A percentile compares a stretch with the other conserved stretches of the same genome.
phyloP scores from a whole-genome alignment of 1,284 basidiomycete species.

The Vanrija sp. region DNA sequence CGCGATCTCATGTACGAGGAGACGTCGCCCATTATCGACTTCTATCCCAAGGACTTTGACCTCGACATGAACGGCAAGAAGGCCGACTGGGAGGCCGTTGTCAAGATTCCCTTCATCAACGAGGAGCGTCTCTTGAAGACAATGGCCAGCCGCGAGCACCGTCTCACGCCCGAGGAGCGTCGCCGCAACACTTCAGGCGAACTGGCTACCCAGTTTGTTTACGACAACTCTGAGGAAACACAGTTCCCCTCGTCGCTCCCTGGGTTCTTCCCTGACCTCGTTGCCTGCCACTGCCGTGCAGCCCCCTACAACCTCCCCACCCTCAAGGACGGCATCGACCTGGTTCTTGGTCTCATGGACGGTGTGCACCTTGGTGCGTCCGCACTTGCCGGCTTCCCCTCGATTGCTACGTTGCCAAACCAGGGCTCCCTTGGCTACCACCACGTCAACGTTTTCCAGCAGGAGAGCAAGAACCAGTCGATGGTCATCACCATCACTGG shows the following conservation, averaged over 20 bases:
- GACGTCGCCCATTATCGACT: slow-evolving; percentile 85
- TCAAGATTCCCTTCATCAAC: slow-evolving; percentile 98
- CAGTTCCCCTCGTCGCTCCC: slow-evolving; percentile 85
- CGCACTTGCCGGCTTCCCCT: slow-evolving; percentile 93
- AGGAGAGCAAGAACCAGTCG: slow-evolving; percentile 83
- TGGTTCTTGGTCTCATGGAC: slow-evolving; percentile 80
- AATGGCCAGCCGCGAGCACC: slow-evolving; percentile 78
- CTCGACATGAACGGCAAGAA: slow-evolving; percentile 97
- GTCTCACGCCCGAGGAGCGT: slow-evolving; percentile 72
- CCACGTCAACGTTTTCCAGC: slow-evolving; percentile 88
- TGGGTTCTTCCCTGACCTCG: slow-evolving; percentile 89
- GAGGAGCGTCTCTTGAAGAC: slow-evolving; percentile 72
- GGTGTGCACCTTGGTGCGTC: slow-evolving; percentile 82
- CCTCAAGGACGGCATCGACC: slow-evolving; percentile 71
- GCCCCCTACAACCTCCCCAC: slow-evolving; percentile 81
- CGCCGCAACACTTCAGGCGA: slow-evolving; percentile 73
- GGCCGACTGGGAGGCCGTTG: slow-evolving; percentile 96
- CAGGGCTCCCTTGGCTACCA: slow-evolving; percentile 74
- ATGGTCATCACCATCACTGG: slow-evolving; percentile 86
- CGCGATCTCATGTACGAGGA: slow-evolving; percentile 86
- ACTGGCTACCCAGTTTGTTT: slow-evolving; percentile 69
- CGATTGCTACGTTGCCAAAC: slow-evolving; percentile 82
- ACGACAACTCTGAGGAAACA: slow-evolving; percentile 60
- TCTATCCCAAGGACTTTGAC: slow-evolving; percentile 89
- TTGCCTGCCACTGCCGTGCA: slow-evolving; percentile 72